These are phyloP conservation scores for Candida argentea DNA, from an alignment of 805 yeast genomes.

Conservation along the genomic window DNA sequence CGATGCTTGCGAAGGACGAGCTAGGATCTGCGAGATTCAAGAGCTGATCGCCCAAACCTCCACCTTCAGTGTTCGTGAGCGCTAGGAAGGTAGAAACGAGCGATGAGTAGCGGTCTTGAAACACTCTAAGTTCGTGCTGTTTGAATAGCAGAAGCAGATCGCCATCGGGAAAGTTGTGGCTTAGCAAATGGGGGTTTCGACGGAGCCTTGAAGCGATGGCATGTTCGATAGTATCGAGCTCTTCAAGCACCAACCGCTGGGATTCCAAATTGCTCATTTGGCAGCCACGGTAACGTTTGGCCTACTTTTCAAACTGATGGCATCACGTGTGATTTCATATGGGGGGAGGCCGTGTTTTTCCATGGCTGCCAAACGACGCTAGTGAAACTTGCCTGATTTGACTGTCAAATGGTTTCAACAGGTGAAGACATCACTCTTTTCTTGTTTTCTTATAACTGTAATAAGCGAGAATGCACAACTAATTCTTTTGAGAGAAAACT, in stretches of 20 bases:
- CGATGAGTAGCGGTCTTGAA: constrained; percentile 35
- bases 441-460: constrained; percentile 48
- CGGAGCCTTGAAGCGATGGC: constrained; percentile 55
- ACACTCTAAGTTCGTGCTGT: constrained; percentile 50
- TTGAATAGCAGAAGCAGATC: too few relatives aligned
- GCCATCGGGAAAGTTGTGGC: constrained; percentile 2
- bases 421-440: constrained; percentile 13
- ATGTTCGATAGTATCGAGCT: constrained; percentile 60
- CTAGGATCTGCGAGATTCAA: too few relatives aligned
- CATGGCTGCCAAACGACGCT: too few relatives aligned
- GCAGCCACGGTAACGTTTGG: too few relatives aligned
- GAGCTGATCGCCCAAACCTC: too few relatives aligned
- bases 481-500: constrained; percentile 21
- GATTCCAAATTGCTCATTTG: constrained; percentile 15
- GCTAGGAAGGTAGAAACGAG: constrained; percentile 5
- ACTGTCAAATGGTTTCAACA: too few relatives aligned
- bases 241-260: constrained; percentile 39
- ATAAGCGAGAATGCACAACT: constrained; percentile 31
- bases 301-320: too few relatives aligned
- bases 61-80: too few relatives aligned
- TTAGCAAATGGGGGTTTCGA: constrained; percentile 48
- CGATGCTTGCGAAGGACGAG: constrained; percentile 1
- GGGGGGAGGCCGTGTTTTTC: too few relatives aligned
- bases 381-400: too few relatives aligned
- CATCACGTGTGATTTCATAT: too few relatives aligned